A percentile compares a stretch with the other conserved stretches of the same genome.
Evolutionary conservation across 106 monocot genomes (phyloP).

Genomic region (Cymbidium sinense): DNA sequence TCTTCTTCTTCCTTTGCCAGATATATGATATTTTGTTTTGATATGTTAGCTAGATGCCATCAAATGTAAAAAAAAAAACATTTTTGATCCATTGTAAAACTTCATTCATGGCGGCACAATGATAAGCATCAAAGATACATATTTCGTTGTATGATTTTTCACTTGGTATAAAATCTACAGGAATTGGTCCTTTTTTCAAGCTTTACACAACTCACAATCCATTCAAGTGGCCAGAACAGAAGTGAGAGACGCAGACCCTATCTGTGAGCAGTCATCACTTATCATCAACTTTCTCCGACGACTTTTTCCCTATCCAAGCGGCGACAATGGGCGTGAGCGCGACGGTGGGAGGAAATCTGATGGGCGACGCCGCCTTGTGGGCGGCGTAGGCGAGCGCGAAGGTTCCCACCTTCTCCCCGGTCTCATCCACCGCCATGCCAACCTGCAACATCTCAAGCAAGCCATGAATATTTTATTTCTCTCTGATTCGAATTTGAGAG

Average conservation of each 20-base stretch:
- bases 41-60: too few species aligned
- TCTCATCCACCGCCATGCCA: slow-evolving; percentile 60
- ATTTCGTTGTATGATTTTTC: background rate
- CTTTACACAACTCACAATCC: too few species aligned
- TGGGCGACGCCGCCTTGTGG: slow-evolving; percentile 92
- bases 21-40: too few species aligned
- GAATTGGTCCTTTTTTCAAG: background rate
- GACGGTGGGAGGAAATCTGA: slow-evolving; percentile 92
- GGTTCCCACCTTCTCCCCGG: slow-evolving; percentile 78
- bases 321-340: slow-evolving; percentile 92
- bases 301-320: slow-evolving; percentile 80
- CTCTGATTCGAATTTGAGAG: background rate
- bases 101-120: background rate
- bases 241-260: background rate
- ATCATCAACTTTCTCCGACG: slow-evolving; percentile 19
- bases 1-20: too few species aligned
- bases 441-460: slow-evolving; percentile 31
- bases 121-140: background rate
- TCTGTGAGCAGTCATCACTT: slow-evolving; percentile 8
- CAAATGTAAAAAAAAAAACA: too few species aligned
- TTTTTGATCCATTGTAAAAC: too few species aligned
- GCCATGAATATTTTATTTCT: background rate
- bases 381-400: slow-evolving; percentile 92
- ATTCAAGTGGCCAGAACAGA: background rate
- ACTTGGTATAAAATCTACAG: background rate